Percentiles rank a stretch among this genome's conserved stretches.
Conservation (phyloP, 2,329 filamentous ascomycete genomes). For the Aspergillus jensenii region DNA sequence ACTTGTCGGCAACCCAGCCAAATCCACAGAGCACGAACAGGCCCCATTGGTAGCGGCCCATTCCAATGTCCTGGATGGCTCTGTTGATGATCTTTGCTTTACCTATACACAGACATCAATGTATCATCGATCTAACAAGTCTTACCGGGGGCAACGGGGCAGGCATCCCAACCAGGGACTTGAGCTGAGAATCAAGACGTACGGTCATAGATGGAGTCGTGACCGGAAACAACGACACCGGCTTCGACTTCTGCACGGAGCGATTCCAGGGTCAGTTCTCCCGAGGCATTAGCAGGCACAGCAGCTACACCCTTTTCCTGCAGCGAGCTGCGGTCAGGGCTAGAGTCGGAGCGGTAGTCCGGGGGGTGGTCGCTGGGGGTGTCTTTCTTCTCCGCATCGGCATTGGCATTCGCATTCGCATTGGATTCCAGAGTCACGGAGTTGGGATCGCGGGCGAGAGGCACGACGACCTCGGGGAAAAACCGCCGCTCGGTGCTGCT, state of each 20-base stretch:
- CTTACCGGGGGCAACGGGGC: not conserved
- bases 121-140: too few relatives aligned
- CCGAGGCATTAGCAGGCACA: too few relatives aligned
- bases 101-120: conserved; percentile 42
- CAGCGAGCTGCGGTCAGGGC: not conserved
- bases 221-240: conserved; percentile 54
- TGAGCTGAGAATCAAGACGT: conserved; percentile 38
- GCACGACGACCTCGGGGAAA: not conserved
- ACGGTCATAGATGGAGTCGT: conserved; percentile 74
- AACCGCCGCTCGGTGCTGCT: not conserved
- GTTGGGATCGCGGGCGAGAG: not conserved
- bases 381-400: too few relatives aligned
- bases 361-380: not conserved
- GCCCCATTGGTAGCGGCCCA: conserved; percentile 84
- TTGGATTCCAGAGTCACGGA: not conserved
- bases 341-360: not conserved
- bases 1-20: conserved; percentile 86
- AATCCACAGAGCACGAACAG: conserved; percentile 79
- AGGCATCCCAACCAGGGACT: not conserved
- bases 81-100: conserved; percentile 81
- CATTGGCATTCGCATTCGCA: too few relatives aligned
- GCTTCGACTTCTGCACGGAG: conserved; percentile 67
- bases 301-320: conserved; percentile 20
- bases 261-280: conserved; percentile 63
- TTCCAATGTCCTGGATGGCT: conserved; percentile 83